phyloP scores from a whole-genome alignment of 1,284 basidiomycete species.

The Lignosus rhinocerotis region DNA sequence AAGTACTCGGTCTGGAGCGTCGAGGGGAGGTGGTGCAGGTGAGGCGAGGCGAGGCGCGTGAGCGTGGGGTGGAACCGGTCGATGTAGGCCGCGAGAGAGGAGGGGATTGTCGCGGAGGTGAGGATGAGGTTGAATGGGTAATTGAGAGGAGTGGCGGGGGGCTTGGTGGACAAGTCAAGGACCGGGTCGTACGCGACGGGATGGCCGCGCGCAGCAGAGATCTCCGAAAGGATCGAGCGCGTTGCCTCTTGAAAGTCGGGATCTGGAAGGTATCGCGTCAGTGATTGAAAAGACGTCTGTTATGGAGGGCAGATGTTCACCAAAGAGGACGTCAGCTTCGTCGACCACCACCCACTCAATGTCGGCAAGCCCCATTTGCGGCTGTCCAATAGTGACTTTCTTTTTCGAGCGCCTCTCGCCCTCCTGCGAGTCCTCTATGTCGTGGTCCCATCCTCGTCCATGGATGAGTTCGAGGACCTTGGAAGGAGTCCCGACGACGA shows the following conservation, averaged over 20 bases:
- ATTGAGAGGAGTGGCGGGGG: constrained; percentile 29
- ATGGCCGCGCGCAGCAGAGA: constrained; percentile 60
- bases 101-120: constrained; percentile 86
- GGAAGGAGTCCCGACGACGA: constrained; percentile 78
- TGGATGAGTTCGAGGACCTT: constrained; percentile 72
- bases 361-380: constrained; percentile 58
- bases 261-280: constrained; percentile 44
- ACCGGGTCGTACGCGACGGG: constrained; percentile 37
- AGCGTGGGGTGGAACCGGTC: constrained; percentile 59
- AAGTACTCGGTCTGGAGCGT: constrained; percentile 73
- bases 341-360: constrained; percentile 88
- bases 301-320: constrained; percentile 40
- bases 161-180: constrained; percentile 22
- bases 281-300: background rate
- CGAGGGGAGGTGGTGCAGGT: constrained; percentile 75
- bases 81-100: constrained; percentile 69
- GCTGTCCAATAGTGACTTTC: constrained; percentile 41
- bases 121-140: constrained; percentile 81
- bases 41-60: constrained; percentile 73
- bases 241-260: constrained; percentile 79
- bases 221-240: constrained; percentile 63
- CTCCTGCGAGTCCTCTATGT: constrained; percentile 24
- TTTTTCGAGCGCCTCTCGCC: constrained; percentile 25
- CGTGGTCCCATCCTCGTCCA: constrained; percentile 67
- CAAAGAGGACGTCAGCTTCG: constrained; percentile 88